Conservation (phyloP, 106 monocot species). For the Amphibolis antarctica region DNA sequence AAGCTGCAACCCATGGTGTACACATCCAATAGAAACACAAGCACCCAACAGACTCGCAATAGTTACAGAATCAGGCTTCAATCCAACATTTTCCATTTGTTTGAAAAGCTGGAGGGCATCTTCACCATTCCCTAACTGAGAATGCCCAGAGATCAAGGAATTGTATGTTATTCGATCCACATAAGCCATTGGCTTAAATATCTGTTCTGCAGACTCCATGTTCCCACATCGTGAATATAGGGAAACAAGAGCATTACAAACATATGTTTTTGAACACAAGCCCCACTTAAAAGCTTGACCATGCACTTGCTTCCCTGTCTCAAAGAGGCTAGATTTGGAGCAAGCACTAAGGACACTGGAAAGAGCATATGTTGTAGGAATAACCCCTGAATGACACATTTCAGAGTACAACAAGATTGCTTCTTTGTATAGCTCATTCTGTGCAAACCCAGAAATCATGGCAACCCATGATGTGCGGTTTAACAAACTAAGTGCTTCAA, state of each 20-base stretch:
- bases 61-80: constrained; percentile 58
- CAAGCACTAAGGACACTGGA: constrained; percentile 75
- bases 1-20: constrained; percentile 53
- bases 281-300: constrained; percentile 50
- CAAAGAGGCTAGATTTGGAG: constrained; percentile 34
- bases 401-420: constrained; percentile 35
- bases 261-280: constrained; percentile 46
- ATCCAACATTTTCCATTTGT: constrained; percentile 41
- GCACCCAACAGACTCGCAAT: constrained; percentile 51
- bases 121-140: constrained; percentile 32
- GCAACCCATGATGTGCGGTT: constrained; percentile 75
- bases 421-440: constrained; percentile 52
- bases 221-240: constrained; percentile 40
- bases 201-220: constrained; percentile 28
- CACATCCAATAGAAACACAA: constrained; percentile 43
- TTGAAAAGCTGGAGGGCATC: constrained; percentile 31
- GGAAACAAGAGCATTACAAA: constrained; percentile 65
- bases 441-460: constrained; percentile 69
- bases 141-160: constrained; percentile 63
- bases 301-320: constrained; percentile 47
- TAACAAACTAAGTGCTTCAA: constrained; percentile 35
- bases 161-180: constrained; percentile 65
- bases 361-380: constrained; percentile 69
- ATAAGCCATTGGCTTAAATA: constrained; percentile 41
- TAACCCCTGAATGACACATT: constrained; percentile 34